Base-by-base conservation (phyloP, 768 basidiomycete species). In the Gyrodon lividus region DNA sequence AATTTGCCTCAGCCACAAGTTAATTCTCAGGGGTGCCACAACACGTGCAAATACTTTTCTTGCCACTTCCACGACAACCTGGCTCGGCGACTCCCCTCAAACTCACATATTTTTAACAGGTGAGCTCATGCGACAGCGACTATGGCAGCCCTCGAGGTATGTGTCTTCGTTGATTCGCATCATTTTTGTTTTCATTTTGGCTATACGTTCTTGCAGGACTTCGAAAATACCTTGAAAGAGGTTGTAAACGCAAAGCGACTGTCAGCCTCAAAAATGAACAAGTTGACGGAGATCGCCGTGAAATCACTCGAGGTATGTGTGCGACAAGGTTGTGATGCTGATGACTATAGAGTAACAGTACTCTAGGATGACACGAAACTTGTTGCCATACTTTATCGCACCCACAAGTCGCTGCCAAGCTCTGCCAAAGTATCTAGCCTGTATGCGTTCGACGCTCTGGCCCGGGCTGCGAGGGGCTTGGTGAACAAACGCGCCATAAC, bases 381-480 rank as follows among this genome's bases (percentile, higher is more conserved):
- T 44, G 89, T 98, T 46, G 90, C 93, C 24, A 80, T 84, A 46
- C 79, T 98, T 31, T 97, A 91, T 70, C 87, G 90, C 50, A 88
- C 86, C 9, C 95, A 98, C 74, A 92, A 89, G 69, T 80, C 84
- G 8, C 76, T 96, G 31, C 72, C 83, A 4, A 69, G 80, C 14
- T 60, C 77, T 10, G 76, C 79, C 56, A 96, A 98, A 67, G 81
- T 95, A 52, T 84, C 82, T 34, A 93, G 92, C 71, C 77, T 99
- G 44, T 99, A 98, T 70, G 84, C 87, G 35, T 91, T 99, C 66
- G 95, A 99, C 72, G 90, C 95, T 17, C 78, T 99, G 54, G 82
- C 92, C 38, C 85, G 96, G 51, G 93, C 87, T 16, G 92, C 92
- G 17, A 79, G 84, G 52, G 74, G 75, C 52, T 77, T 83, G 42